A percentile compares a stretch with the other conserved stretches of the same genome.
phyloP scores from a whole-genome alignment of 441 rosid genomes.

The Mallotus japonicus region DNA sequence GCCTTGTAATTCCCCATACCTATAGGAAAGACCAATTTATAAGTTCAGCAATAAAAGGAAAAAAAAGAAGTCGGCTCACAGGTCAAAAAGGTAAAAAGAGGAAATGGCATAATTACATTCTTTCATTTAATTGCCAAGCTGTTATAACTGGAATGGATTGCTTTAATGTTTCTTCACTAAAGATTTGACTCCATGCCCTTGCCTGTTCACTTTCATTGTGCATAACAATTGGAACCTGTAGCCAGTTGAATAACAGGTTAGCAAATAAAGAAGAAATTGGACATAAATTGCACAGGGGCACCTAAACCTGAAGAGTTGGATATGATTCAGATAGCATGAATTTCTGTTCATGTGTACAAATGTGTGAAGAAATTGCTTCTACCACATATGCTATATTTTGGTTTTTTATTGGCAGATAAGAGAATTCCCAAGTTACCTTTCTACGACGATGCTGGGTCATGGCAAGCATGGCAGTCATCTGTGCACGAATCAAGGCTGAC shows the following conservation, averaged over 20 bases:
- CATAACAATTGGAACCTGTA: constrained; percentile 77
- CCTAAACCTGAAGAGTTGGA: not conserved
- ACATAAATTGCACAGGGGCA: not conserved
- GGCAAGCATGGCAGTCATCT: constrained; percentile 99
- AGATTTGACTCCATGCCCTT: constrained; percentile 77
- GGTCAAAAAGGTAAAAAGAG: not conserved
- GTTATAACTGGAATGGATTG: constrained; percentile 83
- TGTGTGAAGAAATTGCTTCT: too few relatives aligned
- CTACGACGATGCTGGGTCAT: constrained; percentile 92
- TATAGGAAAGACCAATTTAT: constrained; percentile 21
- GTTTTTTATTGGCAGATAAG: not conserved
- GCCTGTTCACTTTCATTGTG: constrained; percentile 82
- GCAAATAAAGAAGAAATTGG: constrained; percentile 12
- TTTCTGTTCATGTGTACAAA: not conserved
- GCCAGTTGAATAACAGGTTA: constrained; percentile 18
- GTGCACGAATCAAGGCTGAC: constrained; percentile 87
- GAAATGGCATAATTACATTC: constrained; percentile 58
- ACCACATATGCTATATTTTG: not conserved
- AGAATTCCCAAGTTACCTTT: constrained; percentile 50
- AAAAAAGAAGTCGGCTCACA: not conserved
- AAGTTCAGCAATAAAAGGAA: not conserved
- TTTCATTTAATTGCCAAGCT: constrained; percentile 94
- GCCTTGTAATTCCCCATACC: constrained; percentile 97
- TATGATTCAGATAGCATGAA: not conserved
- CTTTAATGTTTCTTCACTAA: constrained; percentile 76